Base-by-base conservation (phyloP, 2,329 filamentous ascomycete species). In the Calonectria naviculata region DNA sequence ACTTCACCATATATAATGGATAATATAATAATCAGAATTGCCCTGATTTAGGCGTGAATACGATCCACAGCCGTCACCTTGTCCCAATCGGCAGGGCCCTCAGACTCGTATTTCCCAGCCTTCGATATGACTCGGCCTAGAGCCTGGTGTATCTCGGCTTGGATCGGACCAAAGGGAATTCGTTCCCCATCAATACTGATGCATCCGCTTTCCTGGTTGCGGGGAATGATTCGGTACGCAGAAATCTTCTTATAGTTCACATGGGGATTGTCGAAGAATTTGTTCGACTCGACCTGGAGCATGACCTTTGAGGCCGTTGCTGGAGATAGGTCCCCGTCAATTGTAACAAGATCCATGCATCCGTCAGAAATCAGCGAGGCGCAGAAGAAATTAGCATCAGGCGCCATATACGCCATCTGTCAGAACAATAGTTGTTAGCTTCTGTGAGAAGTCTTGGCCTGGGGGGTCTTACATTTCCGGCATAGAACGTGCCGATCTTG, bases 151-250 rank as follows among this genome's bases (percentile, higher is more conserved):
- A 98, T 88, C 84, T 99, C 97, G 3, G 92, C 94, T 85, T 99
- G 97, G 80, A 98, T 97, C 0, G 94, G 93, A 77, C 93, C 93
- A 81, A 97, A 98, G 0, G 95, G 93, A 3, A 97, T 88, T 65
- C 90, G 89, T 84, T 99, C 97, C 42, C 97, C 97, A 79, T 98
- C 97, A 74, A 99, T 95, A 81, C 95, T 97, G 81, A 99, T 97
- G 81, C 94, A 97, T 2, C 96, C 96, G 73, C 92, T 89, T 44
- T 89, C 85, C 77, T 92, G 88, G 73, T 93, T 85, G 65, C 90
- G 91, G 0, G 97, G 97, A 4, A 92, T 92, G 73, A 99, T 92
- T 47, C 97, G 90, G 81, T 97, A 98, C 0, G 93, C 97, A n/a
- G 89, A 89, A 5, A 98, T 89, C 82, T 99, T 99, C 77, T 92